Evolutionary conservation across 2,329 filamentous ascomycete species (phyloP).

Genomic region (Penicillium vulpinum): DNA sequence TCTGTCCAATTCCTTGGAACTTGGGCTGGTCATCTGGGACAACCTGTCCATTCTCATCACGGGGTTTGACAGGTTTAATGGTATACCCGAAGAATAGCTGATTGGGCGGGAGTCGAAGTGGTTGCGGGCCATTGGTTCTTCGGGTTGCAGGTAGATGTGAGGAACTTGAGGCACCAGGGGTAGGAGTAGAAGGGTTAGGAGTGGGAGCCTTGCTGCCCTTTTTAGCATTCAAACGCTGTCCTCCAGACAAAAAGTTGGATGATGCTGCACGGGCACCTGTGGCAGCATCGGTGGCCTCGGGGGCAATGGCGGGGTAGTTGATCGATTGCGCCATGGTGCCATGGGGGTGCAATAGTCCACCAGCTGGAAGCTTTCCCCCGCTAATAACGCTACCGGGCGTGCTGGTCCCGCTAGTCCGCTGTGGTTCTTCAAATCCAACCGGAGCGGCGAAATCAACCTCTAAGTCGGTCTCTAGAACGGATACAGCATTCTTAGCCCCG

Average conservation of each 20-base stretch:
- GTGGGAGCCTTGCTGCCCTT: conserved; percentile 75
- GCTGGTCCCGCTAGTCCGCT: conserved; percentile 75
- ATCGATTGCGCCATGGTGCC: conserved; percentile 98
- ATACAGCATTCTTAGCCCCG: conserved; percentile 76
- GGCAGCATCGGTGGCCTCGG: conserved; percentile 66
- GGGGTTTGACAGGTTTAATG: conserved; percentile 81
- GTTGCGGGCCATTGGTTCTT: conserved; percentile 76
- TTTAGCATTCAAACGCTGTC: conserved; percentile 79
- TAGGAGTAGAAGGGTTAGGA: conserved; percentile 71
- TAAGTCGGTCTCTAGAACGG: conserved; percentile 94
- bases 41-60: conserved; percentile 65
- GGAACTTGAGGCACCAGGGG: conserved; percentile 56
- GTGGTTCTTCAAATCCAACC: conserved; percentile 89
- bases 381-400: conserved; percentile 71
- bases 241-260: conserved; percentile 76
- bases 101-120: conserved; percentile 78
- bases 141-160: conserved; percentile 47
- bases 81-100: conserved; percentile 98
- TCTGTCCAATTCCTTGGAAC: conserved; percentile 84
- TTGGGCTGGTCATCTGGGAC: conserved; percentile 65
- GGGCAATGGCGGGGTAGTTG: conserved; percentile 89
- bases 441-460: conserved; percentile 95
- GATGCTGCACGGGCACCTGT: conserved; percentile 63
- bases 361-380: conserved; percentile 62
- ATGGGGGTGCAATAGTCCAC: conserved; percentile 76